A percentile compares a stretch with the other conserved stretches of the same genome.
Conservation (phyloP, 176 grass and related monocot genomes). For the Themeda triandra region DNA sequence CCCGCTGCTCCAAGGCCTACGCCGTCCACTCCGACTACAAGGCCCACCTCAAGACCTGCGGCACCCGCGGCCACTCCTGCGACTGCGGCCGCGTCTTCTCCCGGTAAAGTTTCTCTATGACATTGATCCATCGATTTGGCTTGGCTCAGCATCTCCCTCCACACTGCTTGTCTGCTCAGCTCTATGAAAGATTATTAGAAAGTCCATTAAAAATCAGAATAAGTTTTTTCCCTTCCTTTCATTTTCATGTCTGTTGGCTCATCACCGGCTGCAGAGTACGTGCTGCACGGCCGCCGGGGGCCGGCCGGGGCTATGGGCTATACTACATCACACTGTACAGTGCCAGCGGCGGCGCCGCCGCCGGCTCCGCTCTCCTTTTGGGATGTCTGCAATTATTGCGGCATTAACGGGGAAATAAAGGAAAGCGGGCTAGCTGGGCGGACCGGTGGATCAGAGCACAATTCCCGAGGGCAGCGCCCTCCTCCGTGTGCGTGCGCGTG, state of each 20-base stretch:
- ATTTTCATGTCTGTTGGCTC: not conserved
- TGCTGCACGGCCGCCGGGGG: not conserved
- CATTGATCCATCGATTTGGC: no score
- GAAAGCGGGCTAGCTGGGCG: not conserved
- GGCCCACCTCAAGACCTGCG: constrained; percentile 99
- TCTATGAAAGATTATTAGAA: not conserved
- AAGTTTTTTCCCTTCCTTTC: not conserved
- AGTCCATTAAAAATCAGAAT: not conserved
- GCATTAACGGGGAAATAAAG: constrained; percentile 35
- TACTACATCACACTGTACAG: not conserved
- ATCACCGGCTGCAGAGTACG: no score
- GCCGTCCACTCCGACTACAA: constrained; percentile 99
- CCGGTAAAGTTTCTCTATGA: constrained; percentile 20
- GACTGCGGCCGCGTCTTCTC: constrained; percentile 99
- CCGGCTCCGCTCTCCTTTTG: constrained; percentile 20
- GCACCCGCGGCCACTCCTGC: constrained; percentile 92
- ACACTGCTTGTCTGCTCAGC: not conserved
- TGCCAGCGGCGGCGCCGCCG: not conserved
- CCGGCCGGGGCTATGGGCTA: not conserved
- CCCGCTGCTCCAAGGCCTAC: constrained; percentile 90
- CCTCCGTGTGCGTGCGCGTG: constrained; percentile 12
- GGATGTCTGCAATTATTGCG: constrained; percentile 23
- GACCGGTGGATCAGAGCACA: constrained; percentile 43
- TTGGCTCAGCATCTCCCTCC: not conserved
- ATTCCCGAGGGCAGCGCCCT: constrained; percentile 47